Percentiles rank a stretch among this genome's conserved stretches.
Evolutionary conservation across 1,284 basidiomycete species (phyloP).

Genomic region (Tilletia indica): DNA sequence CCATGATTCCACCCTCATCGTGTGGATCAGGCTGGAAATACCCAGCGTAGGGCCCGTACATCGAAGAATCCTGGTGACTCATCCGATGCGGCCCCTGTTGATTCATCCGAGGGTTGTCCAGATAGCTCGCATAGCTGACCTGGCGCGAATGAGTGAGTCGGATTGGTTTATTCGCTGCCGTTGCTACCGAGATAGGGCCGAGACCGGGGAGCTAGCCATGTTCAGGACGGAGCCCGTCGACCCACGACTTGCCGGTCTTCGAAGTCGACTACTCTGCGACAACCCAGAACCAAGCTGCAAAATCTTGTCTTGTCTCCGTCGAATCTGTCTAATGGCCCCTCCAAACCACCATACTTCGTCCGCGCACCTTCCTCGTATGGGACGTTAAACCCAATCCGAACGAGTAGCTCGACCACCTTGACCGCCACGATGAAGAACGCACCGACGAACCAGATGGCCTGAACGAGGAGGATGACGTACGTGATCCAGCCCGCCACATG

Average conservation of each 20-base stretch:
- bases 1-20: conserved; percentile 49
- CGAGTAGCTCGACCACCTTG: conserved; percentile 77
- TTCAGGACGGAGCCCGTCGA: conserved; percentile 7
- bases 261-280: conserved; percentile 25
- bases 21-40: conserved; percentile 38
- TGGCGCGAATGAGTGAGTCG: conserved; percentile 39
- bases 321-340: conserved; percentile 41
- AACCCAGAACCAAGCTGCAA: conserved; percentile 29
- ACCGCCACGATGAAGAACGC: conserved; percentile 75
- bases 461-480: conserved; percentile 82
- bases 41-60: conserved; percentile 32
- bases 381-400: conserved; percentile 75
- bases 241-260: conserved; percentile 22
- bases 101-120: conserved; percentile 29
- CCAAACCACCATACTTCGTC: conserved; percentile 35
- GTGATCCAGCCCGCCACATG: conserved; percentile 73
- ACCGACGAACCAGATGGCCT: conserved; percentile 78
- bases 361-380: conserved; percentile 70
- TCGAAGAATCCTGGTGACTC: not conserved
- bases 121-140: conserved; percentile 40
- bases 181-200: conserved; percentile 23
- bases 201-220: not conserved
- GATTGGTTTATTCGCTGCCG: conserved; percentile 29
- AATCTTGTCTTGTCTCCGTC: conserved; percentile 31
- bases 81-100: not conserved